Percentiles rank a stretch among this genome's conserved stretches.
phyloP scores from a whole-genome alignment of 257 asterid genomes.

The Solanum lycopersicoides region DNA sequence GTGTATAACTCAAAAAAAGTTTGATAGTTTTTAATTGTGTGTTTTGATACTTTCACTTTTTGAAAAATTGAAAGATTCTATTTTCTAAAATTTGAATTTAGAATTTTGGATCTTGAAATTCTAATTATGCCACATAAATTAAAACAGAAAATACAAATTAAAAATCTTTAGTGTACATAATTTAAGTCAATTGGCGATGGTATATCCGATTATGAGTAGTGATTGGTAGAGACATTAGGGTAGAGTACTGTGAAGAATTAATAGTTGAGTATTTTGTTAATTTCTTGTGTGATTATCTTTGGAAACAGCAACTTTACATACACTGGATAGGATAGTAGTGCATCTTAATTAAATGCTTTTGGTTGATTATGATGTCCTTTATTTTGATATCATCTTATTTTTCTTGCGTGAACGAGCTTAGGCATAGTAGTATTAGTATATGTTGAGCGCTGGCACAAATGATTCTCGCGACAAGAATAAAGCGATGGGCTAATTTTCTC shows the following conservation, averaged over 20 bases:
- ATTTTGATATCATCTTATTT: neutral
- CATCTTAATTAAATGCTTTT: neutral
- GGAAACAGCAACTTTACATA: neutral
- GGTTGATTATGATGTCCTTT: neutral
- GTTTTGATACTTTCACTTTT: too few species aligned
- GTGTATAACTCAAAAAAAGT: neutral
- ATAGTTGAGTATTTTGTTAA: neutral
- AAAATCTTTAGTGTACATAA: neutral
- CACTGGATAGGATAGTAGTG: neutral
- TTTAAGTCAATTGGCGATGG: neutral
- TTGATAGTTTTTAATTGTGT: neutral
- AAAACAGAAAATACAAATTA: too few species aligned
- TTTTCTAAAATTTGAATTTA: too few species aligned
- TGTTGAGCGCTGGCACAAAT: neutral
- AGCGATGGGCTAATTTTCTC: neutral
- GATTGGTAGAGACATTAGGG: neutral
- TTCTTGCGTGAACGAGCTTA: neutral
- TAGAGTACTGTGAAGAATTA: neutral
- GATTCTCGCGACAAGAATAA: neutral
- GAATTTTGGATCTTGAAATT: too few species aligned
- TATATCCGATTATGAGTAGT: neutral
- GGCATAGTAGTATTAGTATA: neutral
- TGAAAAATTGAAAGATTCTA: neutral
- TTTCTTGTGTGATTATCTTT: neutral
- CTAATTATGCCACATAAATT: neutral